Percentiles rank a stretch among this genome's conserved stretches.
These are phyloP conservation scores for Phoma sp. DNA, from an alignment of 2,329 filamentous ascomycete species.

Conservation along the genomic window DNA sequence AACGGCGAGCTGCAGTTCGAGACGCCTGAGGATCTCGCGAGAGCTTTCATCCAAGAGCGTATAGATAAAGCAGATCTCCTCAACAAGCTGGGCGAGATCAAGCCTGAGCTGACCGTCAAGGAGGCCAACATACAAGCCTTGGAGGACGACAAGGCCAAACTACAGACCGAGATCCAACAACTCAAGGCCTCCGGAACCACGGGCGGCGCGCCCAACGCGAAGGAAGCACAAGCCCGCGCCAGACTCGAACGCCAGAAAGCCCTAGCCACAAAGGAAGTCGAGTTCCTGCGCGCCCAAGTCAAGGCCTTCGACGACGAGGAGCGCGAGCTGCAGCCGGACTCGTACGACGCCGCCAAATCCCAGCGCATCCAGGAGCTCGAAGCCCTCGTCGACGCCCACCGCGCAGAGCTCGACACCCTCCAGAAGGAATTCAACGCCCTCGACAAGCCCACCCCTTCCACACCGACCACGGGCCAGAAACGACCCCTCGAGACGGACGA, in stretches of 20 bases:
- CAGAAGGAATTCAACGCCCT: conserved; percentile 74
- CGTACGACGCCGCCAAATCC: conserved; percentile 75
- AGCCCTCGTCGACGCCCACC: conserved; percentile 84
- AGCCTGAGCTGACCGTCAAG: conserved; percentile 78
- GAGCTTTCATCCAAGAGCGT: conserved; percentile 81
- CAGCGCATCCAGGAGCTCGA: conserved; percentile 82
- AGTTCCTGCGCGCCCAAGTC: conserved; percentile 90
- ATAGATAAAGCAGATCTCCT: conserved; percentile 80
- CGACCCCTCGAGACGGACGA: conserved; percentile 64
- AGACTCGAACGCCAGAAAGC: conserved; percentile 85
- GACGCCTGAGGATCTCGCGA: conserved; percentile 84
- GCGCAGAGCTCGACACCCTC: conserved; percentile 75
- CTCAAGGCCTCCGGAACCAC: conserved; percentile 58
- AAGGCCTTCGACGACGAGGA: conserved; percentile 88
- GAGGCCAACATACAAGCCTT: conserved; percentile 75
- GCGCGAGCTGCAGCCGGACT: conserved; percentile 79
- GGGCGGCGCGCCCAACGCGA: conserved; percentile 47
- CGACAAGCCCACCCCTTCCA: conserved; percentile 58
- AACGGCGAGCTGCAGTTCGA: conserved; percentile 76
- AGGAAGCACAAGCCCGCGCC: conserved; percentile 70
- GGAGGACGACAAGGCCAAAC: conserved; percentile 69
- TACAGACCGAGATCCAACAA: conserved; percentile 74
- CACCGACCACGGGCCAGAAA: conserved; percentile 61
- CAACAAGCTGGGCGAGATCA: conserved; percentile 77
- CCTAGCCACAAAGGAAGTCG: conserved; percentile 88